Base-by-base conservation (phyloP, 495 filamentous ascomycete species). In the Penicillium desertorum region DNA sequence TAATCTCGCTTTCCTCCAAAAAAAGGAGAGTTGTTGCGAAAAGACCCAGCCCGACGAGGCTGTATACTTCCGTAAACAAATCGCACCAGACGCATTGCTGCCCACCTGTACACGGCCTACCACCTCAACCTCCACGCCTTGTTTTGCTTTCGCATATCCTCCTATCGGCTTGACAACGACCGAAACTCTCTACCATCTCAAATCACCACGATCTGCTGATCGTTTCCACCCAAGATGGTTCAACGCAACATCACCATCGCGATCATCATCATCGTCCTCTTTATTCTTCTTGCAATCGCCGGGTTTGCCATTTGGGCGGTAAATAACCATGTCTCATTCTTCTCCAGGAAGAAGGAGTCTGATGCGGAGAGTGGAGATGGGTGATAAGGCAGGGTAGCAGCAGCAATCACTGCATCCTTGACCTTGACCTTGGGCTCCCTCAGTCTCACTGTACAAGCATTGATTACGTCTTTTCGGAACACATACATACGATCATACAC, bases 231-330 rank as follows among this genome's bases (percentile, higher is more conserved):
- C 59, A 66, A 57, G 39, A 86, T 77, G 76, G 79, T 86, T 60
- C 76, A 89, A 72, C 74, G 84, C 77, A 92, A 92, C 82, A 81
- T 89, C 74, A 81, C 86, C 67, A 88, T 92, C 72, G 88, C 88
- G 32, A 81, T 92, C 70, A 92, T 92, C 73, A 86, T 92, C 72
- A 90, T 92, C 73, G 62, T 90, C 41, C 81, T 92, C 58, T 91
- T 91, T 73, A 70, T 90, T 69, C 68, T 90, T 45, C 82, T 92
- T 25, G 86, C 85, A 42, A 72, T 84, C 57, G 85, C 86, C 59
- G 86, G 81, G 41, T 88, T 86, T 65, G 81, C 79, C 53, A 90
- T 91, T 75, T 90, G 85, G 67, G 71, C 75, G 20, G 64, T 77
- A 22, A 73, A 79, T 44, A 75, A 79, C 63, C 75, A 70, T 20